Evolutionary conservation across 2,329 filamentous ascomycete species (phyloP), one percentile per base, ranked within the genome.

Genomic region (Grosmannia serpens): DNA sequence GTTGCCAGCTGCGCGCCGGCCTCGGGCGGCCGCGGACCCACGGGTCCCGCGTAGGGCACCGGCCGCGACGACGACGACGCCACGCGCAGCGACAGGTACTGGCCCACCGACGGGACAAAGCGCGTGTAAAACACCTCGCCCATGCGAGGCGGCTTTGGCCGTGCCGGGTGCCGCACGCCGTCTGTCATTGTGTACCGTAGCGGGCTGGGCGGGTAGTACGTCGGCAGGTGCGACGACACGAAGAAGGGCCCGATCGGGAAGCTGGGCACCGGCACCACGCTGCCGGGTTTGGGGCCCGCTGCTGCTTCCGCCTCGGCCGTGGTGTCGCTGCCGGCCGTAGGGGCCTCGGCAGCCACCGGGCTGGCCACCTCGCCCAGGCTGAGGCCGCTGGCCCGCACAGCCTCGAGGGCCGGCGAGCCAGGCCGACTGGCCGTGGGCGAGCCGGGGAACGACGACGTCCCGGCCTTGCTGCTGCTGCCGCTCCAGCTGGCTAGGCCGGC

Each of bases 91-190:
- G 89, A 91, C 10, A 99, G 79, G 64, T 91, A 96, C 69, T 95
- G 89, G 7, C 82, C 82, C 2, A 91, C 75, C 53, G 87, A 92
- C 0, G 89, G 89, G 20, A 97, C 78, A 69, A 87, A 96, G 57
- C 94, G 87, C 0, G 85, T 87, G 70, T 99, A 99, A 67, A 99
- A 92, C 0, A 89, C 84, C 66, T 96, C 90, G 17, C 91, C 91
- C 77, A 95, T 91, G 3, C 89, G 85, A 1, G 91, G 89, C 0
- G 92, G 91, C 69, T 95, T 96, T 1, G 89, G 87, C 0, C 94
- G 84, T 49, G 95, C 76, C 0, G 94, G 94, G 68, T 99, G 94
- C 0, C 91, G 86, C 52, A 91, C 77, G 60, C 86, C 82, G 68
- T 89, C 84, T 2, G 89, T 91, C 62, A 87, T 84, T 4, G 81